These are phyloP conservation scores for Eutrema heterophyllum DNA, from an alignment of 345 rosid genomes.

Conservation along the genomic window DNA sequence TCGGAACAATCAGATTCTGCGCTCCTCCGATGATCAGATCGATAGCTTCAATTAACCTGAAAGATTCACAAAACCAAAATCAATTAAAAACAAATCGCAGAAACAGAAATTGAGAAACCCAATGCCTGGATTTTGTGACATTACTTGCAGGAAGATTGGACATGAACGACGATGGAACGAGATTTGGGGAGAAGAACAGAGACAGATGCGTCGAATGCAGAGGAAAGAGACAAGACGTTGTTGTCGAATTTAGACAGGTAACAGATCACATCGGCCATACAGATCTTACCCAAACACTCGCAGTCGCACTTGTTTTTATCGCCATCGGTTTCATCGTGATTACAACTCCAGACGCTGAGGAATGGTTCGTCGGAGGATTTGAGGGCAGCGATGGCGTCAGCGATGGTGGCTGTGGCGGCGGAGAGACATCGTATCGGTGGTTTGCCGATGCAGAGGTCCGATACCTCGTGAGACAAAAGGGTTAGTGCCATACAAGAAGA, in stretches of 20 bases:
- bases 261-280: constrained; percentile 85
- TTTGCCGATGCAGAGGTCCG: constrained; percentile 96
- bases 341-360: constrained; percentile 77
- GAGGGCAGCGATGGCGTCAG: constrained; percentile 54
- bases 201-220: constrained; percentile 55
- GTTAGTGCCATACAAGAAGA: constrained; percentile 19
- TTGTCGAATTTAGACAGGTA: constrained; percentile 54
- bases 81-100: not conserved
- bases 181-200: constrained; percentile 56
- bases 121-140: not conserved
- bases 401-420: constrained; percentile 33
- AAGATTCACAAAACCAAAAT: not conserved
- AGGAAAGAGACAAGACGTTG: constrained; percentile 42
- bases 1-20: constrained; percentile 80
- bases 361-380: constrained; percentile 53
- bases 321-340: constrained; percentile 32
- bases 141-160: constrained; percentile 70
- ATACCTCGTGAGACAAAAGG: constrained; percentile 29
- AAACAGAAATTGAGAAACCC: not conserved
- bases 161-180: constrained; percentile 47
- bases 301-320: constrained; percentile 44
- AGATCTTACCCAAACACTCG: constrained; percentile 77
- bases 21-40: constrained; percentile 78
- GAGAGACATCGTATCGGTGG: constrained; percentile 73
- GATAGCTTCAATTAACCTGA: constrained; percentile 77